A percentile compares a stretch with the other conserved stretches of the same genome.
Conservation (phyloP, 257 asterid genomes). For the Nicotiana obtusifolia region DNA sequence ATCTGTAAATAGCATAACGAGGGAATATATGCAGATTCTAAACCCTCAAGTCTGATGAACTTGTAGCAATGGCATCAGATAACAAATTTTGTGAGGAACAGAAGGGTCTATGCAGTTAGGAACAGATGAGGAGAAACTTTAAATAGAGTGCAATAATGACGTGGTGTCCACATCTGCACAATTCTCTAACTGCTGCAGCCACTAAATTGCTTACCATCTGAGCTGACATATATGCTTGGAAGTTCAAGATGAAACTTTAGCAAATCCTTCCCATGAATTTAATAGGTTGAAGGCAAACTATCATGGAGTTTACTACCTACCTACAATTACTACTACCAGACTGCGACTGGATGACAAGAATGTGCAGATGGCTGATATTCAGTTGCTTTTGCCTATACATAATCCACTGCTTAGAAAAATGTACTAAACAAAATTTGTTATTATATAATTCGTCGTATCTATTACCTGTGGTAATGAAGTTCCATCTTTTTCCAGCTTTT, state of each 20-base stretch:
- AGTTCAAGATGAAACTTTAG: slow-evolving; percentile 8
- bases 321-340: slow-evolving; percentile 1
- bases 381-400: not conserved
- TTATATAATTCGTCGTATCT: not conserved
- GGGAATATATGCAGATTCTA: not conserved
- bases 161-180: slow-evolving; percentile 4
- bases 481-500: not conserved
- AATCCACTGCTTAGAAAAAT: not conserved
- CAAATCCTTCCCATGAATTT: not conserved
- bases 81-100: not conserved
- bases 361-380: not conserved
- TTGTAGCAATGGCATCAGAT: not conserved
- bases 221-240: not conserved
- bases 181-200: not conserved
- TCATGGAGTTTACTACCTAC: not conserved
- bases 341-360: not conserved
- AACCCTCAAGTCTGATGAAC: not conserved
- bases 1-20: not conserved
- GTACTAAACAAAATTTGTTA: not conserved
- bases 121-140: not conserved
- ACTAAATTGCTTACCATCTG: not conserved
- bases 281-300: not conserved
- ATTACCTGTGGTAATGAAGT: not conserved
- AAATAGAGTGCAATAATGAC: not conserved
- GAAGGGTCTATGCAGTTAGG: not conserved